phyloP scores from a whole-genome alignment of 1,284 basidiomycete genomes.

The Gymnopus androsaceus region DNA sequence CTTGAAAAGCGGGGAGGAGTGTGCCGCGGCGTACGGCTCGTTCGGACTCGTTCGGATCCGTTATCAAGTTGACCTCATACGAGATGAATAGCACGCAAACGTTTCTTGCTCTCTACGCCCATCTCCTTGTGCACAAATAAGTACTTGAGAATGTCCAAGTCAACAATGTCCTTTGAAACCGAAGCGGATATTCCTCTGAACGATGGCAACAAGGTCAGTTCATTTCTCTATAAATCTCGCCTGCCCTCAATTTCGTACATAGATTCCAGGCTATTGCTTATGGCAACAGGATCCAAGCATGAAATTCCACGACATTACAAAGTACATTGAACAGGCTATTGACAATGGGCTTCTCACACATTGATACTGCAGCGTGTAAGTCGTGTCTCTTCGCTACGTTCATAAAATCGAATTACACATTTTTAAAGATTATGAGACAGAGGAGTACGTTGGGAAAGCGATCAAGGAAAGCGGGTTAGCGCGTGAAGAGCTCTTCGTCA shows the following conservation, averaged over 20 bases:
- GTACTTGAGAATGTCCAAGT: too few species aligned
- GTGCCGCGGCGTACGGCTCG: too few species aligned
- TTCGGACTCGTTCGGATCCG: too few species aligned
- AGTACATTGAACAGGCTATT: conserved; percentile 42
- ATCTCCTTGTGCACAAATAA: too few species aligned
- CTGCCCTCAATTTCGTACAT: not conserved
- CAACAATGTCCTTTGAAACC: conserved; percentile 22
- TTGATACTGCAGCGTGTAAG: conserved; percentile 50
- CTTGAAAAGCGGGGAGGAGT: too few species aligned
- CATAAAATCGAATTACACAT: not conserved
- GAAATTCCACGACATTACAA: conserved; percentile 30
- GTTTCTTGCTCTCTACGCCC: not conserved
- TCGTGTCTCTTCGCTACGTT: conserved; percentile 2
- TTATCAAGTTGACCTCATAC: too few species aligned
- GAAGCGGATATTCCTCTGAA: conserved; percentile 19
- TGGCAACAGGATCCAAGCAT: conserved; percentile 29
- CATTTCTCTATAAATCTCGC: not conserved
- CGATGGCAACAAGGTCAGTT: conserved; percentile 16
- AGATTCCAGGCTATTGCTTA: conserved; percentile 31
- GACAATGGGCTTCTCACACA: conserved; percentile 46
- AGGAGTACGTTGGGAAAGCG: conserved; percentile 51
- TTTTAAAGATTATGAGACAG: conserved; percentile 51
- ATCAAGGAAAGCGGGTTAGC: conserved; percentile 50
- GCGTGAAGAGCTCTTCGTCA: conserved; percentile 53
- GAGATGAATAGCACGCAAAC: too few species aligned